phyloP scores from a whole-genome alignment of 2,329 filamentous ascomycete genomes.

The Coniochaeta ligniaria region DNA sequence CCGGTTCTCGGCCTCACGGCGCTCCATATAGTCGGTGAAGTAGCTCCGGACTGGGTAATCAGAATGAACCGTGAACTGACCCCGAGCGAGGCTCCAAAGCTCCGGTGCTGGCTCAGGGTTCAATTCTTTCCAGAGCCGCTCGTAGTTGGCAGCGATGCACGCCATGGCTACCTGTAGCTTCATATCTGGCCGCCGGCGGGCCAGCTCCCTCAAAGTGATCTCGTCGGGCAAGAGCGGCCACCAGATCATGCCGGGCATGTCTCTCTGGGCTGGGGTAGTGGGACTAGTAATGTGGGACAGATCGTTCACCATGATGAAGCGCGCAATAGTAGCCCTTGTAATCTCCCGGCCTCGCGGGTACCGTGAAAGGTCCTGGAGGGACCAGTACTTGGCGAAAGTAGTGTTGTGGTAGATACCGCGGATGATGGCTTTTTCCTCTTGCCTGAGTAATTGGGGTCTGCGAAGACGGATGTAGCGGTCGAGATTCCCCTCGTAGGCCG shows the following conservation, averaged over 20 bases:
- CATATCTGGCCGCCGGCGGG: conserved; percentile 1
- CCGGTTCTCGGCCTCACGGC: background rate
- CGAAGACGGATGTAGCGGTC: conserved; percentile 27
- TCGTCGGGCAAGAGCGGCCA: conserved; percentile 4
- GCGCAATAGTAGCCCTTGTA: background rate
- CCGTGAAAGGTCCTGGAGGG: conserved; percentile 1
- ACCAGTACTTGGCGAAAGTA: conserved; percentile 8
- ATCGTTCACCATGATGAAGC: conserved; percentile 9
- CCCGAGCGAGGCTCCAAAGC: background rate
- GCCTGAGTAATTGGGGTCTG: conserved; percentile 9
- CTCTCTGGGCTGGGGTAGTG: background rate
- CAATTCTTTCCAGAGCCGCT: conserved; percentile 3
- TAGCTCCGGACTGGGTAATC: background rate
- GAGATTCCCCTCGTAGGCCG: conserved; percentile 27
- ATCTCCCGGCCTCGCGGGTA: background rate
- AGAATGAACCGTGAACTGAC: background rate
- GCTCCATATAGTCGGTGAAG: background rate
- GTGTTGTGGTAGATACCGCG: conserved; percentile 9
- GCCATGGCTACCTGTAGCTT: conserved; percentile 2
- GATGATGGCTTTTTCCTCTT: background rate
- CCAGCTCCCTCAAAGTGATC: conserved; percentile 4
- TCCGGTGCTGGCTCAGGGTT: background rate
- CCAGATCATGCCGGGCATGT: conserved; percentile 8
- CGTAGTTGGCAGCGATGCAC: conserved; percentile 6
- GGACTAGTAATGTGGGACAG: conserved; percentile 6